These are phyloP conservation scores for Agrocybe praecox DNA, from an alignment of 768 basidiomycete genomes.

Conservation along the genomic window DNA sequence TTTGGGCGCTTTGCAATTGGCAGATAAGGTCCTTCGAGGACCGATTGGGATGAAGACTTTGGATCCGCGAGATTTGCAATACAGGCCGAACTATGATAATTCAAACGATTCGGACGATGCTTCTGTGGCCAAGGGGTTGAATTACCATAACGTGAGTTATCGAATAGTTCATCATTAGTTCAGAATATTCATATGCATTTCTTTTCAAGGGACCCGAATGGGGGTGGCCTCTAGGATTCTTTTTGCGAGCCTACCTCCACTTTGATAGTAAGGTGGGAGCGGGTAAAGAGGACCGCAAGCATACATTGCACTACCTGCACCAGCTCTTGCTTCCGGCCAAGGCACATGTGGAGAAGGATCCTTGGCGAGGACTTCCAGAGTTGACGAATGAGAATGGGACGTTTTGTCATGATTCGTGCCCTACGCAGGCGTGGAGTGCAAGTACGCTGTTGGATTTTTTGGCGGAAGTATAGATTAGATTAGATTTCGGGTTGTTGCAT, in stretches of 20 bases:
- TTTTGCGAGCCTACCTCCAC: conserved; percentile 88
- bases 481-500: conserved; percentile 9
- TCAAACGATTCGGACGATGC: conserved; percentile 87
- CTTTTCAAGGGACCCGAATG: conserved; percentile 80
- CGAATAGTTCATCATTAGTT: background rate
- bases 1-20: conserved; percentile 75
- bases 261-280: conserved; percentile 76
- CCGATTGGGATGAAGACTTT: conserved; percentile 98
- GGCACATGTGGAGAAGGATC: conserved; percentile 72
- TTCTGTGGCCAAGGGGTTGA: conserved; percentile 88
- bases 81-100: conserved; percentile 92
- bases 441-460: conserved; percentile 91
- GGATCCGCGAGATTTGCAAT: conserved; percentile 85
- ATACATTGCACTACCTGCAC: conserved; percentile 83
- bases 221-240: conserved; percentile 96
- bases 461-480: conserved; percentile 55
- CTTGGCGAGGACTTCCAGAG: conserved; percentile 95
- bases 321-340: conserved; percentile 70
- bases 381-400: conserved; percentile 84
- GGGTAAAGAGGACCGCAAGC: conserved; percentile 70
- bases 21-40: conserved; percentile 77
- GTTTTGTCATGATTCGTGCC: conserved; percentile 86
- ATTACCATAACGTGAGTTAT: conserved; percentile 82
- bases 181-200: conserved; percentile 11
- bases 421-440: conserved; percentile 96